Conservation (phyloP, 768 basidiomycete species). For the Collybiopsis confluens region DNA sequence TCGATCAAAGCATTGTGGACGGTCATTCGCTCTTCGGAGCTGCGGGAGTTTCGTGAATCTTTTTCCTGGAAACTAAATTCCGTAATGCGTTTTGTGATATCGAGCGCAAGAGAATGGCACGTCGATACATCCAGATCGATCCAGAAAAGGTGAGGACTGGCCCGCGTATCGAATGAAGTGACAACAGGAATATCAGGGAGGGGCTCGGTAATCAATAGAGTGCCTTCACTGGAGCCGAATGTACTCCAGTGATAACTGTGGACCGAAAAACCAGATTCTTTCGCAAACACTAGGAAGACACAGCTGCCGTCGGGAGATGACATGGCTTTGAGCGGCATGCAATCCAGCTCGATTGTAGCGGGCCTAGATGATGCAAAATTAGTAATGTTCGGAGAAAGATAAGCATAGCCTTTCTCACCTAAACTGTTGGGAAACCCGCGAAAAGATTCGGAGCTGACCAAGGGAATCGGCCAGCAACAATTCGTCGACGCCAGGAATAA, state of each 20-base stretch:
- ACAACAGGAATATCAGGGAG: conserved; percentile 18
- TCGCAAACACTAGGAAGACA: conserved; percentile 30
- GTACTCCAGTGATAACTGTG: conserved; percentile 52
- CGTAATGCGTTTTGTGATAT: conserved; percentile 52
- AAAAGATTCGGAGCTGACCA: conserved; percentile 45
- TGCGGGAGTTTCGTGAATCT: conserved; percentile 16
- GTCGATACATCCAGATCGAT: conserved; percentile 27
- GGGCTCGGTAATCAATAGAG: conserved; percentile 24
- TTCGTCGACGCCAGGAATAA: conserved; percentile 50
- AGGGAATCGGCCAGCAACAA: conserved; percentile 43
- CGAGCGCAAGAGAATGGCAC: conserved; percentile 40
- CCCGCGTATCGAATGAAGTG: conserved; percentile 43
- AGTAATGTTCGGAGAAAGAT: neutral
- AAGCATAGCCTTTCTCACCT: conserved; percentile 29
- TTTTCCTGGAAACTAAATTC: conserved; percentile 53
- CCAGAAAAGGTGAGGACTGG: conserved; percentile 37
- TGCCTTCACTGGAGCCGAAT: conserved; percentile 49
- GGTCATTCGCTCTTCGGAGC: conserved; percentile 16
- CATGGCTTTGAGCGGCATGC: conserved; percentile 29
- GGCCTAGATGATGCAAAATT: conserved; percentile 27
- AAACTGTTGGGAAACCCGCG: conserved; percentile 49
- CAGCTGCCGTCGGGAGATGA: conserved; percentile 56
- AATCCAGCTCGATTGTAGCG: conserved; percentile 35
- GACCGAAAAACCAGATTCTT: conserved; percentile 17
- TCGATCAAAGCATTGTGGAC: conserved; percentile 49